phyloP scores from a whole-genome alignment of 1,139 yeast genomes.

The Lodderomyces beijingensis region DNA sequence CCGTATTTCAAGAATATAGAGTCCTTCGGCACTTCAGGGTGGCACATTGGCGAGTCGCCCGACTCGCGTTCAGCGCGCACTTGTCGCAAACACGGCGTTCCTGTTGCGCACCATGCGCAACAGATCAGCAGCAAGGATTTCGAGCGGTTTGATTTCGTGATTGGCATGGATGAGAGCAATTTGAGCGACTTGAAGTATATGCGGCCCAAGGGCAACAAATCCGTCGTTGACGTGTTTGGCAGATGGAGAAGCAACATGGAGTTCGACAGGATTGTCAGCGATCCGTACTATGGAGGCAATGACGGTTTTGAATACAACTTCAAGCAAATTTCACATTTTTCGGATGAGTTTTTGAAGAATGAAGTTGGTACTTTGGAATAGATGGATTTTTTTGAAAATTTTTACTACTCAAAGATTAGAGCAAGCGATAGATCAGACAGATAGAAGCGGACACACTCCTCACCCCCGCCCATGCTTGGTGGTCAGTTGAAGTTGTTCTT shows the following conservation, averaged over 20 bases:
- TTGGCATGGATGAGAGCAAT: slow-evolving; percentile 82
- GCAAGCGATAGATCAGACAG: too few relatives aligned
- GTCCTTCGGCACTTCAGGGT: slow-evolving; percentile 86
- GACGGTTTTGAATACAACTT: slow-evolving; percentile 80
- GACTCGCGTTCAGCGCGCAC: slow-evolving; percentile 70
- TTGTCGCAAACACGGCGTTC: slow-evolving; percentile 68
- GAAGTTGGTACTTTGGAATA: slow-evolving; percentile 32
- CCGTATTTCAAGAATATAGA: slow-evolving; percentile 54
- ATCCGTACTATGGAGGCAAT: slow-evolving; percentile 88
- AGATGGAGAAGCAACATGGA: slow-evolving; percentile 57
- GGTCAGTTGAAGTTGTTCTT: too few relatives aligned
- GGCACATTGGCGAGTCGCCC: slow-evolving; percentile 79
- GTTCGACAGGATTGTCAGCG: slow-evolving; percentile 62
- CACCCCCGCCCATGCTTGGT: too few relatives aligned
- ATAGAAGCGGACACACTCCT: too few relatives aligned
- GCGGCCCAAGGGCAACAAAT: slow-evolving; percentile 52
- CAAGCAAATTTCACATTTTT: slow-evolving; percentile 68
- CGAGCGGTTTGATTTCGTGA: slow-evolving; percentile 68
- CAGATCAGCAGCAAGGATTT: slow-evolving; percentile 59
- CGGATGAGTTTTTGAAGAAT: slow-evolving; percentile 54
- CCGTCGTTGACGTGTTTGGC: slow-evolving; percentile 66
- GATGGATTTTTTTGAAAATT: too few relatives aligned
- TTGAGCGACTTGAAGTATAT: slow-evolving; percentile 53
- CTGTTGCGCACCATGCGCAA: slow-evolving; percentile 73
- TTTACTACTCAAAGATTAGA: too few relatives aligned